A percentile compares a stretch with the other conserved stretches of the same genome.
phyloP scores from a whole-genome alignment of 2,329 filamentous ascomycete species.

The Beauveria varroae region DNA sequence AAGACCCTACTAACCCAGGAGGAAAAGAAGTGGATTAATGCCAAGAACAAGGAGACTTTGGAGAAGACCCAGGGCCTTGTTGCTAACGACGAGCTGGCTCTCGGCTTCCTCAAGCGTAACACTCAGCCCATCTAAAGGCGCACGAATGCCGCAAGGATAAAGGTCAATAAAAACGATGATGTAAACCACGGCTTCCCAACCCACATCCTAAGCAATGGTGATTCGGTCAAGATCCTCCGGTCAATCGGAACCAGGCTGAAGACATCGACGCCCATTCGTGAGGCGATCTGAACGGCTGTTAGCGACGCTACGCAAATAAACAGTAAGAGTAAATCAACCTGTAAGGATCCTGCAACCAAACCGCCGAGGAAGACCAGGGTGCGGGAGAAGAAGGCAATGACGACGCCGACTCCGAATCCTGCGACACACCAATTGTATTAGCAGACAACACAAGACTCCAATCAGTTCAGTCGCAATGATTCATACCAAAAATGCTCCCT shows the following conservation, averaged over 20 bases:
- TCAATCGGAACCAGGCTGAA: conserved; percentile 29
- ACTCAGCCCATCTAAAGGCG: conserved; percentile 54
- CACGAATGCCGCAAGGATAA: conserved; percentile 52
- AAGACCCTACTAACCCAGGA: conserved; percentile 57
- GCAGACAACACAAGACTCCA: not conserved
- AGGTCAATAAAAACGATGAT: conserved; percentile 63
- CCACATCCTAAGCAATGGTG: conserved; percentile 39
- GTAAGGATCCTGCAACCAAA: conserved; percentile 52
- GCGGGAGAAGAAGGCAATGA: conserved; percentile 63
- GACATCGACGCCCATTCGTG: conserved; percentile 35
- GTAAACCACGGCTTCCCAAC: conserved; percentile 57
- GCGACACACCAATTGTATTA: not conserved
- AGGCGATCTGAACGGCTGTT: conserved; percentile 29
- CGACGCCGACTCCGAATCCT: conserved; percentile 58
- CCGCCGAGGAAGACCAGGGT: conserved; percentile 62
- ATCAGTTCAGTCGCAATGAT: not conserved
- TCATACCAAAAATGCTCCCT: conserved; percentile 44
- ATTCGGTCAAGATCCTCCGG: conserved; percentile 26
- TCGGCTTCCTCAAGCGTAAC: conserved; percentile 80
- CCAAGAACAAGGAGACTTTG: conserved; percentile 73
- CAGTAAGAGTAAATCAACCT: conserved; percentile 41
- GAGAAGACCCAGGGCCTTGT: conserved; percentile 77
- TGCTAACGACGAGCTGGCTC: conserved; percentile 60
- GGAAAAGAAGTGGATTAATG: conserved; percentile 83
- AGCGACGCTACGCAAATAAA: not conserved